Base-by-base conservation (phyloP, 352 stramenopile genomes). In the Phytophthora cajani region DNA sequence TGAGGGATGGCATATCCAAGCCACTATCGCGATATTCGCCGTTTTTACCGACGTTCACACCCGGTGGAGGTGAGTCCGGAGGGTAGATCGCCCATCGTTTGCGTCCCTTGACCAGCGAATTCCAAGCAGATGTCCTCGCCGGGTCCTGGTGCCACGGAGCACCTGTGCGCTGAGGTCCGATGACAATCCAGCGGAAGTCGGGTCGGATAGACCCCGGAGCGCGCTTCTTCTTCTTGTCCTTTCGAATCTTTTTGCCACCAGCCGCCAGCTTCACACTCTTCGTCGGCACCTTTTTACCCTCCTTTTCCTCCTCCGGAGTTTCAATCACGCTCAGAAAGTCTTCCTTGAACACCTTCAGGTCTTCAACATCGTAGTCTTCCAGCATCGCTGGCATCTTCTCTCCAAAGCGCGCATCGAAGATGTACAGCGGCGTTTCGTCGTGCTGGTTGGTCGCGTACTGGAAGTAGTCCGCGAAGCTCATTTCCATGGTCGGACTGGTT, bases 1-100 rank as follows among this genome's bases (percentile, higher is more conserved):
- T 79, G 5, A 96, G 77, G 23, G 89, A 95, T 10, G 89, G 89
- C 86, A 94, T 95, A 58, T 87, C 78, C 36, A 91, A 70, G 2
- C 81, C 84, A 51, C 84, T 85, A 47, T 92, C 78, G 3, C 85
- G 79, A 5, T 88, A 76, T 25, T 79, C 62, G 16, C 70, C 78
- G 38, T 89, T 85, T 57, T 89, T 89, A 55, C 73, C 66, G 0
- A 87, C 71, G 7, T 76, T 70, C 12, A 95, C 78, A n/a, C 87
- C 89, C 5, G 90, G 90, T 6, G 88, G 88, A 1, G 80, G 80
- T 8, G 72, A 83, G n/a, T 87, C 80, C 10, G 95, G 94, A 33
- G 96, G 95, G 71, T 99, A 99, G 6, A 99, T 85, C 0, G 98
- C 87, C 97, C 97, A 99, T 32, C 95, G 85, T 77, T 99, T 99